phyloP scores from a whole-genome alignment of 495 filamentous ascomycete genomes.

The Xylaria acuta region DNA sequence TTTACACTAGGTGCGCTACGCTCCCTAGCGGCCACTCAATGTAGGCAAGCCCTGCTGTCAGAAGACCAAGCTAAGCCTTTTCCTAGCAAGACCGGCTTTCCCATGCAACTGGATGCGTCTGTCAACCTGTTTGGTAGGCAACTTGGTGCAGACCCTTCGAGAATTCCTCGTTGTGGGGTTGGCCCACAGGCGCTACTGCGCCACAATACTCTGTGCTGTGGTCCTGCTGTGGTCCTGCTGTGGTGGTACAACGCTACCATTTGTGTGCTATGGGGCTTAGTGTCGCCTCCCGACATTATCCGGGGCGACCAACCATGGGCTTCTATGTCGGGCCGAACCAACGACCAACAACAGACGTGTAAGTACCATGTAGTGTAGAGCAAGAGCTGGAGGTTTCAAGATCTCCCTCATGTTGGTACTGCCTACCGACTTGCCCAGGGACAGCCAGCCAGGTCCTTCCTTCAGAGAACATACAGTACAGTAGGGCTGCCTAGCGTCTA shows the following conservation, averaged over 20 bases:
- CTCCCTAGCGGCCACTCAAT: not conserved
- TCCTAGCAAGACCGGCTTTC: too few relatives aligned
- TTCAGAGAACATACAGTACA: too few relatives aligned
- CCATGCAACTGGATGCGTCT: not conserved
- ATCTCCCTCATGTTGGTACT: not conserved
- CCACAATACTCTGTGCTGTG: not conserved
- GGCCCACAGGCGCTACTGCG: not conserved
- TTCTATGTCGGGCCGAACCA: slow-evolving; percentile 8
- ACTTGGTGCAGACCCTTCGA: slow-evolving; percentile 1
- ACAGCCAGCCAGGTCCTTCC: not conserved
- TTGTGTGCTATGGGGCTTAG: not conserved
- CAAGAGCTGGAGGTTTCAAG: not conserved
- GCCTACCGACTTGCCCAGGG: not conserved
- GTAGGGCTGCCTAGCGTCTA: not conserved
- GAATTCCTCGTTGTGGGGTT: not conserved
- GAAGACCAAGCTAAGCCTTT: not conserved
- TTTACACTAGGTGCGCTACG: slow-evolving; percentile 1
- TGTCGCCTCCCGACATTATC: not conserved
- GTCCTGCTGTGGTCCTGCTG: too few relatives aligned
- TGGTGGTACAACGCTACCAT: not conserved
- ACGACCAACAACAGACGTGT: not conserved
- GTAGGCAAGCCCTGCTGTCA: not conserved
- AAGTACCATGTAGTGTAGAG: not conserved
- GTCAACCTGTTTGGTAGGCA: not conserved
- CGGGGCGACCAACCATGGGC: slow-evolving; percentile 15